These are phyloP conservation scores for Evernia prunastri DNA, from an alignment of 495 filamentous ascomycete genomes.

Conservation along the genomic window DNA sequence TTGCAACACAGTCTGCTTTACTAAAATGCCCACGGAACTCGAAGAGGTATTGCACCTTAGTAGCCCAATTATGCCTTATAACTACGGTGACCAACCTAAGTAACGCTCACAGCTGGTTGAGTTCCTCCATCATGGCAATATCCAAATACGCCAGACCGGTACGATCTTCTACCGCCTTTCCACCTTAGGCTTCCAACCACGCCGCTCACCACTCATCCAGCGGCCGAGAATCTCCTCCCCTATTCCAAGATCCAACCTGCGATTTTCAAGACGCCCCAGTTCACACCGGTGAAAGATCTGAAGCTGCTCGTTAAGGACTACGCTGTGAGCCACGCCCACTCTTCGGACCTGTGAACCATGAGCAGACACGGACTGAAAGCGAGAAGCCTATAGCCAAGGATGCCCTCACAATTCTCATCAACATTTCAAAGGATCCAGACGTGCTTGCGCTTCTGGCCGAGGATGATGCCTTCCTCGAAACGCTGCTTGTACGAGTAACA, in stretches of 20 bases:
- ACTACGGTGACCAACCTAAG: constrained; percentile 6
- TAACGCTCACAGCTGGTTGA: constrained; percentile 63
- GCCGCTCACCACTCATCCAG: constrained; percentile 33
- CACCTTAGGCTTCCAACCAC: constrained; percentile 25
- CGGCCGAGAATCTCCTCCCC: constrained; percentile 77
- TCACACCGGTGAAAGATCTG: constrained; percentile 77
- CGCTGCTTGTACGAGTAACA: constrained; percentile 61
- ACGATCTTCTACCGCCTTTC: constrained; percentile 16
- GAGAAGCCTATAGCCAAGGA: constrained; percentile 78
- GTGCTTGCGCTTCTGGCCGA: constrained; percentile 63
- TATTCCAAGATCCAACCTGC: constrained; percentile 70
- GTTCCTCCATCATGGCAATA: constrained; percentile 85
- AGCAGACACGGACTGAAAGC: constrained; percentile 6
- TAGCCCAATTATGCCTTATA: background rate
- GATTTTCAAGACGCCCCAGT: constrained; percentile 75
- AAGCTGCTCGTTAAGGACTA: constrained; percentile 85
- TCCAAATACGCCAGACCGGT: constrained; percentile 73
- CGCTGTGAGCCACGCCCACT: constrained; percentile 43
- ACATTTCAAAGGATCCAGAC: constrained; percentile 72
- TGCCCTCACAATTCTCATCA: constrained; percentile 88
- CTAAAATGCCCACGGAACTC: constrained; percentile 75
- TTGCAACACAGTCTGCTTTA: too few relatives aligned
- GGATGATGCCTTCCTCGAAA: constrained; percentile 77
- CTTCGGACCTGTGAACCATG: background rate
- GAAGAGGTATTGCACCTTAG: constrained; percentile 56